Evolutionary conservation across 345 rosid species (phyloP).

Genomic region (Durio zibethinus): DNA sequence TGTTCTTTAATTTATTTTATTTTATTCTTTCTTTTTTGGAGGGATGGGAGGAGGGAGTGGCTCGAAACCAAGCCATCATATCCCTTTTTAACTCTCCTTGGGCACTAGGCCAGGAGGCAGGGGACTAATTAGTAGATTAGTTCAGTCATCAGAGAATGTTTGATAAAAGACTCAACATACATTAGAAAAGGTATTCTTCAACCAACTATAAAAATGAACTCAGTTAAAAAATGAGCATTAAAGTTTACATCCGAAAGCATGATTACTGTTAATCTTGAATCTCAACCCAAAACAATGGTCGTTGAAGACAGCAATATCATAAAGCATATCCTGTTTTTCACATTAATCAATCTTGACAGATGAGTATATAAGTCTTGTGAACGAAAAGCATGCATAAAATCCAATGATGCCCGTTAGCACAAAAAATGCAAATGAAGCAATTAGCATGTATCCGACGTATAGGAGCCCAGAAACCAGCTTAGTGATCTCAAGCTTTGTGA

Average conservation of each 20-base stretch:
- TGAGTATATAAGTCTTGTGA: conserved; percentile 76
- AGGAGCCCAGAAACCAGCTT: conserved; percentile 58
- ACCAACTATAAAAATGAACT: conserved; percentile 22
- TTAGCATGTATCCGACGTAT: conserved; percentile 76
- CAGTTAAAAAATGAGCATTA: conserved; percentile 29
- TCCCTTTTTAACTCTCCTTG: too few species aligned
- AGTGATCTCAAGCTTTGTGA: conserved; percentile 76
- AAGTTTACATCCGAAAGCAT: conserved; percentile 37
- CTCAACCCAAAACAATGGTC: conserved; percentile 17
- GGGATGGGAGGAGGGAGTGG: too few species aligned
- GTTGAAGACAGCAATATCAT: neutral
- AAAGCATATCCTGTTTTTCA: neutral
- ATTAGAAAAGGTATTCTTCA: conserved; percentile 10
- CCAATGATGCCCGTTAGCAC: conserved; percentile 72
- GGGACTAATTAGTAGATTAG: neutral
- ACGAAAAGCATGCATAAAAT: conserved; percentile 74
- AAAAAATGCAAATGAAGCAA: conserved; percentile 64
- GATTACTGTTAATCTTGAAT: conserved; percentile 24
- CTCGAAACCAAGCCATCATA: too few species aligned
- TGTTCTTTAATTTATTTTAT: too few species aligned
- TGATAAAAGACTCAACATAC: conserved; percentile 1
- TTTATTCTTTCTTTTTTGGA: too few species aligned
- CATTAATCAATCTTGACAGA: conserved; percentile 69
- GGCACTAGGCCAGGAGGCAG: too few species aligned
- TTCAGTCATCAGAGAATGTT: neutral